Base-by-base conservation (phyloP, 2,329 filamentous ascomycete genomes). In the Colletotrichum neosansevieriae region DNA sequence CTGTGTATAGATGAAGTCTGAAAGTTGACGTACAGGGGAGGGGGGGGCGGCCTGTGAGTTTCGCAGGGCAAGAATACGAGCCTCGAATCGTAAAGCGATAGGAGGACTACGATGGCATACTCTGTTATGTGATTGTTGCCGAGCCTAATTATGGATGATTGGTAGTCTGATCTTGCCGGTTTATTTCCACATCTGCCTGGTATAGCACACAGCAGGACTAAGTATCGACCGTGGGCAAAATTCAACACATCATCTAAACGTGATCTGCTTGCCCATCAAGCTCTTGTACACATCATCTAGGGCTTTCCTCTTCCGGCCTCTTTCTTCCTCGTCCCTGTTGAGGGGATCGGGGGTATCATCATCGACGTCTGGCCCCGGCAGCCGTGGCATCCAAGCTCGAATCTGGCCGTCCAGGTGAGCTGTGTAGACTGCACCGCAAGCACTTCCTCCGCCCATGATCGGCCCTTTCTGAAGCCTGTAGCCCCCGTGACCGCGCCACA, bases 361-460 rank as follows among this genome's bases (percentile, higher is more conserved):
- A 57, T 88, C 72, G 72, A 86, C 76, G 71, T 87, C 79, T 38
- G 80, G 81, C 4, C 86, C 87, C 1, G 82, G 79, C 6, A 88
- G 79, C 40, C 82, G 81, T 2, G 93, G 92, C 72, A 86, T 85
- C 94, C 95, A 98, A 4, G 88, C 88, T 50, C 91, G 86, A 65
- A 98, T 95, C 59, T 91, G 91, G 0, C 95, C 95, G 76, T 98
- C 94, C 3, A 91, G 85, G 74, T 97, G 94, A 2, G 90, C 91
- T 60, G 93, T 96, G 79, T 94, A 97, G 65, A 98, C 75, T 9
- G 82, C 85, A 0, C 86, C 86, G 4, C 83, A 72, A 19, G 82
- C 82, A 69, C 84, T 86, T 2, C 77, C 81, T 2, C 86, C 86
- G 4, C 87, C 87, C 82, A 88, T 86, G 72, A 91, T 89, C 1